These are phyloP conservation scores for Boletus vinaceobasis DNA, from an alignment of 768 basidiomycete species.

Conservation along the genomic window DNA sequence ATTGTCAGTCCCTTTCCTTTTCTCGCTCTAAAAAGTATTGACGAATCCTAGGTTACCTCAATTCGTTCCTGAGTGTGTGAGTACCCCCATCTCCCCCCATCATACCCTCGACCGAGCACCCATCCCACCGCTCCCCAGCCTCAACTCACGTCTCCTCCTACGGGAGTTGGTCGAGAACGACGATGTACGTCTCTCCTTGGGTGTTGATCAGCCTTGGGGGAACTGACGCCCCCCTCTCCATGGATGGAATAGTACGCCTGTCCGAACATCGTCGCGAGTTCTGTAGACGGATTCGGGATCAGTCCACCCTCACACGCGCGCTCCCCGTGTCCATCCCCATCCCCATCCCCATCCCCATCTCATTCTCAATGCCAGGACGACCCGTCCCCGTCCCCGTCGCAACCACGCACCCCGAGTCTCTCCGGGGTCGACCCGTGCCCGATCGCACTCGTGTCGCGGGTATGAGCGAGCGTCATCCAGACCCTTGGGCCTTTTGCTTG, in stretches of 20 bases:
- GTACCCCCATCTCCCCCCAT: not conserved
- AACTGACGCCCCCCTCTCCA: not conserved
- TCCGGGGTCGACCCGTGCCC: constrained; percentile 5
- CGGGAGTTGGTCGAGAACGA: constrained; percentile 28
- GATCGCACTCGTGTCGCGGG: constrained; percentile 15
- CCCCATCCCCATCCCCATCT: constrained; percentile 9
- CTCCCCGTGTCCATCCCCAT: constrained; percentile 6
- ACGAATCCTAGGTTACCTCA: constrained; percentile 32
- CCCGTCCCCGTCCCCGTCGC: not conserved
- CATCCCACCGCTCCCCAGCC: constrained; percentile 5
- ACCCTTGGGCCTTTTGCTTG: not conserved
- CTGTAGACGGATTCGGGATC: constrained; percentile 18
- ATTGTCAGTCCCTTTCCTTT: constrained; percentile 22
- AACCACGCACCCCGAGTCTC: not conserved
- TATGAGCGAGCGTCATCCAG: not conserved
- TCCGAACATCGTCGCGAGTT: constrained; percentile 24
- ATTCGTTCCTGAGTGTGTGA: constrained; percentile 38
- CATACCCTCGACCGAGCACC: not conserved
- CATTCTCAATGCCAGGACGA: not conserved
- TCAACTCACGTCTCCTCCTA: constrained; percentile 28
- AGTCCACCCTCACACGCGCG: constrained; percentile 7
- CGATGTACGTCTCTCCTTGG: constrained; percentile 12
- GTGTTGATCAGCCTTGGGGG: not conserved
- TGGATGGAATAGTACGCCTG: constrained; percentile 17
- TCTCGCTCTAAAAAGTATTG: not conserved